Percentiles rank a stretch among this genome's conserved stretches.
Evolutionary conservation across 2,329 filamentous ascomycete species (phyloP).

Genomic region (Neodidymelliopsis sp.): DNA sequence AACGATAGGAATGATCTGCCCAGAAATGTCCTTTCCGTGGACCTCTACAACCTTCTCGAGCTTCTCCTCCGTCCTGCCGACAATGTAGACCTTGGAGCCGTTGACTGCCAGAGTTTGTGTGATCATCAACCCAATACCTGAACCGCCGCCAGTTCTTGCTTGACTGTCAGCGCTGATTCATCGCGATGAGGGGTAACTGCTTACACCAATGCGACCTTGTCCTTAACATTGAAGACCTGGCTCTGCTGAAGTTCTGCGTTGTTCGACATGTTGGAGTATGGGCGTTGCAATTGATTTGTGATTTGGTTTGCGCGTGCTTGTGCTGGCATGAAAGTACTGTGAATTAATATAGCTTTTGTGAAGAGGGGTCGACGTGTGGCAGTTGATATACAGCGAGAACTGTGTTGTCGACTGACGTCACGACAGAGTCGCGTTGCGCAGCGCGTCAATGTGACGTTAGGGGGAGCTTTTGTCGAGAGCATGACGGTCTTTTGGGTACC

Average conservation of each 20-base stretch:
- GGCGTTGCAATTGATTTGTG: constrained; percentile 21
- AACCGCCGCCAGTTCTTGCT: constrained; percentile 51
- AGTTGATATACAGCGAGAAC: constrained; percentile 26
- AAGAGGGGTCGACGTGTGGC: constrained; percentile 10
- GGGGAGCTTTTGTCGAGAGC: not conserved
- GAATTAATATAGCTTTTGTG: not conserved
- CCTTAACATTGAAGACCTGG: constrained; percentile 49
- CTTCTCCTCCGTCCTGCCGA: constrained; percentile 57
- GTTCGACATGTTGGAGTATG: constrained; percentile 43
- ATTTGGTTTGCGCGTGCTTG: constrained; percentile 22
- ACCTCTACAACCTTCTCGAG: constrained; percentile 55
- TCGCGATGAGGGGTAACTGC: constrained; percentile 15
- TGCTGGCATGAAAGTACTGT: constrained; percentile 17
- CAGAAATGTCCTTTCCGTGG: constrained; percentile 54
- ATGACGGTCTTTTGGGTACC: constrained; percentile 6
- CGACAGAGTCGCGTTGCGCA: constrained; percentile 17
- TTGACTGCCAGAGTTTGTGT: constrained; percentile 58
- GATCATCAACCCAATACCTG: constrained; percentile 58
- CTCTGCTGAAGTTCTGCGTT: constrained; percentile 44
- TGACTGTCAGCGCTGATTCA: not conserved
- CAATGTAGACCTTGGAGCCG: constrained; percentile 58
- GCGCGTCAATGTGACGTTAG: constrained; percentile 32
- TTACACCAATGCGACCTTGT: constrained; percentile 48
- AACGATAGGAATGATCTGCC: constrained; percentile 56
- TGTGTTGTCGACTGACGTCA: constrained; percentile 35